Conservation (phyloP, 208 protist genomes). For the Crithidia sp. region DNA sequence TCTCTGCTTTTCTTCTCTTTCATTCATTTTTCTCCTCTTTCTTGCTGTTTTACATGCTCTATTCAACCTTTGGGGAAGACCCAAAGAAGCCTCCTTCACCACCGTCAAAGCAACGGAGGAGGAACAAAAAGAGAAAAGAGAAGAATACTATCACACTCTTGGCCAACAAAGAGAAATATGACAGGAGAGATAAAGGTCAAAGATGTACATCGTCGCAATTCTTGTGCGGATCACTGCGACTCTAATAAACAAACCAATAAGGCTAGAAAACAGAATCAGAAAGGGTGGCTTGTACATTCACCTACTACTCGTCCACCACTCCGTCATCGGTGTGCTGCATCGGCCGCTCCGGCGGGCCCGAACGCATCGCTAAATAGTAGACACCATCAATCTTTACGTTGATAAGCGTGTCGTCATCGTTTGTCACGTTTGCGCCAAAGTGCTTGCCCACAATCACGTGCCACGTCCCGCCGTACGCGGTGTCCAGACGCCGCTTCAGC, state of each 20-base stretch:
- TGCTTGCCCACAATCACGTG: slow-evolving; percentile 85
- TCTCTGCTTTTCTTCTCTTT: too few species aligned
- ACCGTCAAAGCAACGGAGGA: background rate
- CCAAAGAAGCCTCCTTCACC: too few species aligned
- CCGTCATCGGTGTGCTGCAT: slow-evolving; percentile 2
- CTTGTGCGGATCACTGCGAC: background rate
- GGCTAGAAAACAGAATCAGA: slow-evolving; percentile 8
- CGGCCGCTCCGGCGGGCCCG: slow-evolving; percentile 80
- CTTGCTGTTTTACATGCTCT: too few species aligned
- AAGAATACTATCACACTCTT: background rate
- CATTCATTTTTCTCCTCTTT: too few species aligned
- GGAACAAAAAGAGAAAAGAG: background rate
- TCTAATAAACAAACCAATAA: background rate
- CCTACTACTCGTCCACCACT: background rate
- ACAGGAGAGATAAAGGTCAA: background rate
- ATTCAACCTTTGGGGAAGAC: too few species aligned
- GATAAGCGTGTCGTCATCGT: slow-evolving; percentile 79
- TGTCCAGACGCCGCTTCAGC: slow-evolving; percentile 79
- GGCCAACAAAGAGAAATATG: slow-evolving; percentile 7
- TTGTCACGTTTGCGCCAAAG: slow-evolving; percentile 89
- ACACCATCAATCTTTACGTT: slow-evolving; percentile 87
- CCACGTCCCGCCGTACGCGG: slow-evolving; percentile 72
- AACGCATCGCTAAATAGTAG: slow-evolving; percentile 76
- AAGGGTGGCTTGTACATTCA: background rate
- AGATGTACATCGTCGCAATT: slow-evolving; percentile 6